These are phyloP conservation scores for Pycnococcus provasolii DNA, from an alignment of 139 green algal genomes.

Conservation along the genomic window DNA sequence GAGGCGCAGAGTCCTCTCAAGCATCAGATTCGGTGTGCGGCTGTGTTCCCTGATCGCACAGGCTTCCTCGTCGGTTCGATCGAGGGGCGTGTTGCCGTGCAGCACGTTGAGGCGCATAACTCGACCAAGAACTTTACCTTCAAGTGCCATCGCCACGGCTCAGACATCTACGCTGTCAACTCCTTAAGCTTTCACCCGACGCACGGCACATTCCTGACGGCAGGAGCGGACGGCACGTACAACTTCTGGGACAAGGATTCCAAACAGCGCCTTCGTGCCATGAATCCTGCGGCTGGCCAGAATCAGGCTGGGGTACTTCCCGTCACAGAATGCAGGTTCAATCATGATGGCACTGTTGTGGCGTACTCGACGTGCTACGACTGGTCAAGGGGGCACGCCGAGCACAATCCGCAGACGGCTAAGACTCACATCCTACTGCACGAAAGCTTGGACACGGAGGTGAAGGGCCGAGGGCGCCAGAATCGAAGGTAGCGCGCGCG, in stretches of 20 bases:
- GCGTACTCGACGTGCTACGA: slow-evolving; percentile 56
- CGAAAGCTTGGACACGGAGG: slow-evolving; percentile 59
- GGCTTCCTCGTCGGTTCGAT: slow-evolving; percentile 85
- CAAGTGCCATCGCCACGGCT: slow-evolving; percentile 77
- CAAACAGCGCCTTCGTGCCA: slow-evolving; percentile 73
- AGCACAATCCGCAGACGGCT: slow-evolving; percentile 49
- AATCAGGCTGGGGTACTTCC: no score
- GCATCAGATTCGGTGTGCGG: slow-evolving; percentile 85
- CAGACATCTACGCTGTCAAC: slow-evolving; percentile 93
- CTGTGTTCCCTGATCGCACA: slow-evolving; percentile 73
- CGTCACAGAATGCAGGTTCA: neutral
- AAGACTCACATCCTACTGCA: slow-evolving; percentile 85
- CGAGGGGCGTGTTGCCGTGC: slow-evolving; percentile 89
- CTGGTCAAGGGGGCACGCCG: slow-evolving; percentile 69
- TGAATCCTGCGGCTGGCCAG: no score
- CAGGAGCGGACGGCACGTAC: slow-evolving; percentile 80
- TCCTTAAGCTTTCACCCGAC: slow-evolving; percentile 80
- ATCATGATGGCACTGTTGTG: slow-evolving; percentile 11
- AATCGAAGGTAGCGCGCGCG: no score
- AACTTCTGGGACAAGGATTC: slow-evolving; percentile 99
- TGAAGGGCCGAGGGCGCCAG: slow-evolving; percentile 38
- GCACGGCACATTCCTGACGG: slow-evolving; percentile 81
- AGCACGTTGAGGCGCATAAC: slow-evolving; percentile 79
- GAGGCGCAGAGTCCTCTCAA: slow-evolving; percentile 70
- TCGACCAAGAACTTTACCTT: slow-evolving; percentile 79